Conservation (phyloP, 805 yeast species). For the Wickerhamia fluorescens region DNA sequence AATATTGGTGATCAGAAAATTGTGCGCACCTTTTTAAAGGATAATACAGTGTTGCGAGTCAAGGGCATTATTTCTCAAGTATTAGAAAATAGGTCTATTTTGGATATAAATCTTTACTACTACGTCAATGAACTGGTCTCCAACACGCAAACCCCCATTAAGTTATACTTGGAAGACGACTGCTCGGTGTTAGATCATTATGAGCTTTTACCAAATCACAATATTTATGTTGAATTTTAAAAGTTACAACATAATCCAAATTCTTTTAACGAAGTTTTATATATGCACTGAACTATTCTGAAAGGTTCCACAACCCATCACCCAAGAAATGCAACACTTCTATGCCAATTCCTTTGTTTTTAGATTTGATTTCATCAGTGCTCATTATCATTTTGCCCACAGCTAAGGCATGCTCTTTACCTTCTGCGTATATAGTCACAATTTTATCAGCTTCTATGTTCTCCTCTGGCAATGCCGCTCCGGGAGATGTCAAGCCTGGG, state of each 20-base stretch:
- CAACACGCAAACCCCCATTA: conserved; percentile 6
- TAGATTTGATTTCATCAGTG: conserved; percentile 75
- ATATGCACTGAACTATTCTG: conserved; percentile 26
- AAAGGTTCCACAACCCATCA: conserved; percentile 77
- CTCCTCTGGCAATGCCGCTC: conserved; percentile 76
- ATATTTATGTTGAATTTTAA: conserved; percentile 10
- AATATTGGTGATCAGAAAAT: conserved; percentile 4
- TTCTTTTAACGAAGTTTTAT: neutral
- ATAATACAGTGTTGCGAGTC: conserved; percentile 22
- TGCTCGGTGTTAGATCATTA: conserved; percentile 19
- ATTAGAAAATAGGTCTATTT: conserved; percentile 11
- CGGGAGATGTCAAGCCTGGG: conserved; percentile 84
- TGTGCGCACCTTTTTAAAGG: conserved; percentile 15
- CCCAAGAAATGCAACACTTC: conserved; percentile 80
- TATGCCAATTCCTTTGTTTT: conserved; percentile 85
- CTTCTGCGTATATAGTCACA: conserved; percentile 84
- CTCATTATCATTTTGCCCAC: conserved; percentile 84
- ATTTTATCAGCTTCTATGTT: conserved; percentile 59
- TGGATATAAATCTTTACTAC: conserved; percentile 20
- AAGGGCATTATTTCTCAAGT: conserved; percentile 24
- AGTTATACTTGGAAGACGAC: conserved; percentile 21
- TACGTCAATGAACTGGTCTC: conserved; percentile 15
- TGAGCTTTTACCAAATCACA: conserved; percentile 16
- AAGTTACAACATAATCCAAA: neutral
- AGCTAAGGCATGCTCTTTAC: conserved; percentile 86